Evolutionary conservation across 1,139 yeast species (phyloP).

Genomic region (Geotrichum fermentans): DNA sequence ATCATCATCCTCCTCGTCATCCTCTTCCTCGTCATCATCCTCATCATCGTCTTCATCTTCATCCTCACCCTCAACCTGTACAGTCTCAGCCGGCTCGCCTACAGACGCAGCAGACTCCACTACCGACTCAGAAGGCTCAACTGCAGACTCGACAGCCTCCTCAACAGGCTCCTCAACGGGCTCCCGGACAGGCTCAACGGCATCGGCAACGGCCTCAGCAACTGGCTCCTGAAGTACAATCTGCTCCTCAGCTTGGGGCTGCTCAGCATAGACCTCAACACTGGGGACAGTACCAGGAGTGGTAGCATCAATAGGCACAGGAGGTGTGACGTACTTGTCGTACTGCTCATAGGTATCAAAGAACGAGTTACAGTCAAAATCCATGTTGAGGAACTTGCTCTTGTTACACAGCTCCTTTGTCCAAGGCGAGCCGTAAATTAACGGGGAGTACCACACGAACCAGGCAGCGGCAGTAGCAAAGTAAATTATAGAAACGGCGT

Average conservation of each 20-base stretch:
- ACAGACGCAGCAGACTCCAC: slow-evolving; percentile 6
- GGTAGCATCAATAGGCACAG: not conserved
- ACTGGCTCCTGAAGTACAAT: slow-evolving; percentile 1
- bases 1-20: slow-evolving; percentile 29
- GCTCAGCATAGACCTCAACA: slow-evolving; percentile 6
- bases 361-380: slow-evolving; percentile 70
- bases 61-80: slow-evolving; percentile 3
- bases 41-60: slow-evolving; percentile 9
- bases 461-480: slow-evolving; percentile 50
- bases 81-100: not conserved
- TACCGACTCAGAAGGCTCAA: slow-evolving; percentile 7
- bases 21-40: slow-evolving; percentile 13
- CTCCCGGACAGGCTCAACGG: slow-evolving; percentile 22
- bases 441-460: slow-evolving; percentile 62
- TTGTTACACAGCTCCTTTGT: slow-evolving; percentile 60
- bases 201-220: not conserved
- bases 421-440: slow-evolving; percentile 82
- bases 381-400: slow-evolving; percentile 63
- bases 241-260: slow-evolving; percentile 8
- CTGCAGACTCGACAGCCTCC: slow-evolving; percentile 27
- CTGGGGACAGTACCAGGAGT: slow-evolving; percentile 1
- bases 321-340: slow-evolving; percentile 18
- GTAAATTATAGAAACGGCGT: slow-evolving; percentile 46
- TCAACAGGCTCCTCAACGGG: slow-evolving; percentile 33
- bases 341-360: slow-evolving; percentile 37